These are phyloP conservation scores for Coniosporium apollinis DNA, from an alignment of 495 filamentous ascomycete genomes.

Conservation along the genomic window DNA sequence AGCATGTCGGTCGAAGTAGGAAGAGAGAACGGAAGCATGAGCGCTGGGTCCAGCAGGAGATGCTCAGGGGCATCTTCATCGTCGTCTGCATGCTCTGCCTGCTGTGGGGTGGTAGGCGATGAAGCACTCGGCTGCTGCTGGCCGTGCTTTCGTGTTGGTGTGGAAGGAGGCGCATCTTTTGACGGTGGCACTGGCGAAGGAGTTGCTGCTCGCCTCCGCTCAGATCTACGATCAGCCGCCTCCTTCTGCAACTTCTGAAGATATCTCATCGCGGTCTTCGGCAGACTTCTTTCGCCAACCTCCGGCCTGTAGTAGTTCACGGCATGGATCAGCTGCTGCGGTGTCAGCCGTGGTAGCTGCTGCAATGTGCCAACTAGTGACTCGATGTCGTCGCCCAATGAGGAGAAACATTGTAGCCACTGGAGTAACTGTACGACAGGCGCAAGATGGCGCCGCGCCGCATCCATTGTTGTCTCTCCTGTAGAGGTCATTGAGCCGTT, in stretches of 20 bases:
- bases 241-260: slow-evolving; percentile 67
- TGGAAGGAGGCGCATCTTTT: slow-evolving; percentile 1
- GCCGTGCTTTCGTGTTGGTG: neutral
- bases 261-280: slow-evolving; percentile 74
- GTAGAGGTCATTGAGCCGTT: slow-evolving; percentile 72
- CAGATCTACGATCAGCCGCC: slow-evolving; percentile 36
- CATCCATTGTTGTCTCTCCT: slow-evolving; percentile 71
- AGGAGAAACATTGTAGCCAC: slow-evolving; percentile 96
- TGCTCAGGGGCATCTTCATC: slow-evolving; percentile 46
- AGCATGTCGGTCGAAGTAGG: slow-evolving; percentile 97
- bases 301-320: slow-evolving; percentile 87
- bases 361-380: slow-evolving; percentile 70
- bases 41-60: slow-evolving; percentile 69
- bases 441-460: slow-evolving; percentile 66
- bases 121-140: slow-evolving; percentile 7
- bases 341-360: slow-evolving; percentile 68
- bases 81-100: slow-evolving; percentile 10
- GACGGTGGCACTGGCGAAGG: slow-evolving; percentile 10
- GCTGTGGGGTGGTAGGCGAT: neutral
- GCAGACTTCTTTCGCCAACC: slow-evolving; percentile 83
- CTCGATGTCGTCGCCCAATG: slow-evolving; percentile 80
- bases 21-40: slow-evolving; percentile 87
- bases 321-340: slow-evolving; percentile 81
- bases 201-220: slow-evolving; percentile 22
- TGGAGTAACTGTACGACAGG: slow-evolving; percentile 91